phyloP scores from a whole-genome alignment of 352 stramenopile species.

The Blastocystis sp. region DNA sequence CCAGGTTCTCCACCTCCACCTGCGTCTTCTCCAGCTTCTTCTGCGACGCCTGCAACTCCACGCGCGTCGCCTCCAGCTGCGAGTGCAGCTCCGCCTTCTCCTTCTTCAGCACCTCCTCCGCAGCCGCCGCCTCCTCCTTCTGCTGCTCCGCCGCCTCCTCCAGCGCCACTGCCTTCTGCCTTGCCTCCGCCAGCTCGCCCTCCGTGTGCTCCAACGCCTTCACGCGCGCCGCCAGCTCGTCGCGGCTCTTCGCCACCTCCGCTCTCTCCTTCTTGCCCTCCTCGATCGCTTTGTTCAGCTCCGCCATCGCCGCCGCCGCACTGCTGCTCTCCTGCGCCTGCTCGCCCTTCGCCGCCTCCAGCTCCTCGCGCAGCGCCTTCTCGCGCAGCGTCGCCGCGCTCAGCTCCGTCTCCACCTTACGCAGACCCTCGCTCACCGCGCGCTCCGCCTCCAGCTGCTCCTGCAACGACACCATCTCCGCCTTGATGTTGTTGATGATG shows the following conservation, averaged over 20 bases:
- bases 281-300: slow-evolving; percentile 4
- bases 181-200: slow-evolving; percentile 1
- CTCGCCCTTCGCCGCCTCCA: not conserved
- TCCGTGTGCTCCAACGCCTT: slow-evolving; percentile 6
- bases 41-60: not conserved
- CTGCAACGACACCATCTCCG: slow-evolving; percentile 33
- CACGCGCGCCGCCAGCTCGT: slow-evolving; percentile 10
- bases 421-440: not conserved
- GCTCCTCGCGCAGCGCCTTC: slow-evolving; percentile 19
- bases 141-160: not conserved
- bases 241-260: slow-evolving; percentile 23
- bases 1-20: slow-evolving; percentile 8
- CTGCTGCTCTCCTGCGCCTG: not conserved
- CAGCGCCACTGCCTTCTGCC: not conserved
- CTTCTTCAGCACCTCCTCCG: not conserved
- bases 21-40: slow-evolving; percentile 58
- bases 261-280: slow-evolving; percentile 4
- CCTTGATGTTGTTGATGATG: slow-evolving; percentile 47
- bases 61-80: not conserved
- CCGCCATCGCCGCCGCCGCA: not conserved
- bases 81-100: not conserved
- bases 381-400: not conserved
- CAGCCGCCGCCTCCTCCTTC: not conserved
- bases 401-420: slow-evolving; percentile 10
- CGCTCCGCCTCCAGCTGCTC: slow-evolving; percentile 41